These are phyloP conservation scores for Trametes villosa DNA, from an alignment of 768 basidiomycete species.

Conservation along the genomic window DNA sequence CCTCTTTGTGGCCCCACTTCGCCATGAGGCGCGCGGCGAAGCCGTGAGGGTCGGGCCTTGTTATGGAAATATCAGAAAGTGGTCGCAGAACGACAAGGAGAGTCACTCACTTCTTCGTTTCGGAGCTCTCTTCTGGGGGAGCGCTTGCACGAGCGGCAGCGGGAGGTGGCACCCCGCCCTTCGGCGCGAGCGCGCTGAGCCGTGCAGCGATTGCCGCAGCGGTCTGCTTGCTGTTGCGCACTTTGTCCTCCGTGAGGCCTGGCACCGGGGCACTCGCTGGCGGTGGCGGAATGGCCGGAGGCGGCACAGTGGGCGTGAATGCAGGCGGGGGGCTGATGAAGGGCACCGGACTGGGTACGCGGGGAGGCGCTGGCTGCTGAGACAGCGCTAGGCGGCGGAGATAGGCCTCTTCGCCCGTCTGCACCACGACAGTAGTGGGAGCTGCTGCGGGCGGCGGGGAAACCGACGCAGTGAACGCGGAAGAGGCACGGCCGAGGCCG, in stretches of 20 bases:
- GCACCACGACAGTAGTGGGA: not conserved
- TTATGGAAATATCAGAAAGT: no score
- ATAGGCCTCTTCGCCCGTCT: conserved; percentile 67
- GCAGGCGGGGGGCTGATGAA: conserved; percentile 46
- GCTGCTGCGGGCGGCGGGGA: conserved; percentile 21
- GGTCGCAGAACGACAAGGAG: no score
- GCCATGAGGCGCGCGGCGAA: conserved; percentile 92
- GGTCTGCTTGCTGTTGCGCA: conserved; percentile 54
- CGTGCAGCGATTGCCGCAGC: conserved; percentile 85
- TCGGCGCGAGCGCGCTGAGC: conserved; percentile 57
- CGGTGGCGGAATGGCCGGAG: conserved; percentile 57
- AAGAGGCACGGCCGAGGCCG: conserved; percentile 14
- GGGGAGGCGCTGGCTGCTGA: conserved; percentile 33
- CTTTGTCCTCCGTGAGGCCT: conserved; percentile 61
- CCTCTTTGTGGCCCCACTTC: conserved; percentile 95
- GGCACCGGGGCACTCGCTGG: conserved; percentile 48
- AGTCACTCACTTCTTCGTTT: conserved; percentile 27
- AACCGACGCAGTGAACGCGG: conserved; percentile 15
- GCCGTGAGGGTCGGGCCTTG: conserved; percentile 63
- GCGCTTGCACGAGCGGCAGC: conserved; percentile 33
- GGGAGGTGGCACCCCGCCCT: conserved; percentile 26
- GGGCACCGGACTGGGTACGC: conserved; percentile 26
- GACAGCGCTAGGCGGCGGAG: conserved; percentile 65
- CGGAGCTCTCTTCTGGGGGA: conserved; percentile 36
- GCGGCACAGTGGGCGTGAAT: conserved; percentile 71